Percentiles rank a stretch among this genome's conserved stretches.
phyloP scores from a whole-genome alignment of 495 filamentous ascomycete genomes.

The Clavariopsis aquatica region DNA sequence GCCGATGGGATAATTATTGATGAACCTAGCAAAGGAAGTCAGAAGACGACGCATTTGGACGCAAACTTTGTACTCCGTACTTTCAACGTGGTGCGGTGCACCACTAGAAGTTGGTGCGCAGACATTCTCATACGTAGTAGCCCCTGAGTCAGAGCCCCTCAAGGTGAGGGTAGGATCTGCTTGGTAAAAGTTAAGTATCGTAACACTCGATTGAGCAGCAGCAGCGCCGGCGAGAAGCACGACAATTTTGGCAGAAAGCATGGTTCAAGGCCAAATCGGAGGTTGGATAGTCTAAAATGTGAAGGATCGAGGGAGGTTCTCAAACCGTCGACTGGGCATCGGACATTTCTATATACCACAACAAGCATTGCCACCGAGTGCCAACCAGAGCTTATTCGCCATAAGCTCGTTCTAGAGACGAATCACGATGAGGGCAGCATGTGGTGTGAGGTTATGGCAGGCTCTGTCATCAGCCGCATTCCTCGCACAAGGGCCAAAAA shows the following conservation, averaged over 20 bases:
- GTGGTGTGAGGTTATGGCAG: neutral
- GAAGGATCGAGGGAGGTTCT: neutral
- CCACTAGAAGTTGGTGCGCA: slow-evolving; percentile 4
- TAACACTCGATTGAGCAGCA: slow-evolving; percentile 13
- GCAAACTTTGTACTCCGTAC: neutral
- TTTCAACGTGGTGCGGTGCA: neutral
- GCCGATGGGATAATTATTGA: neutral
- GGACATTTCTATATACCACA: neutral
- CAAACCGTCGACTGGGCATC: too few relatives aligned
- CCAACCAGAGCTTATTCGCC: neutral
- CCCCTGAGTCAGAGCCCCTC: slow-evolving; percentile 6
- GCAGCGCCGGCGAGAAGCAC: neutral
- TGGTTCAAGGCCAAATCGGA: neutral
- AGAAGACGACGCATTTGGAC: neutral
- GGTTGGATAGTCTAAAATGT: neutral
- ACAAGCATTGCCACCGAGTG: neutral
- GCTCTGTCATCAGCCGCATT: neutral
- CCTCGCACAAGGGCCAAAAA: neutral
- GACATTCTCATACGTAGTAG: slow-evolving; percentile 13
- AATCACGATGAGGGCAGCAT: neutral
- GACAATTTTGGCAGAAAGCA: neutral
- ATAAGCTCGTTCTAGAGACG: neutral
- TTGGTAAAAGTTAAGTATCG: neutral
- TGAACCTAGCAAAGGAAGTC: neutral
- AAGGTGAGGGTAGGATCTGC: slow-evolving; percentile 6